These are phyloP conservation scores for Leishmania martiniquensis DNA, from an alignment of 208 protist genomes.

Conservation along the genomic window DNA sequence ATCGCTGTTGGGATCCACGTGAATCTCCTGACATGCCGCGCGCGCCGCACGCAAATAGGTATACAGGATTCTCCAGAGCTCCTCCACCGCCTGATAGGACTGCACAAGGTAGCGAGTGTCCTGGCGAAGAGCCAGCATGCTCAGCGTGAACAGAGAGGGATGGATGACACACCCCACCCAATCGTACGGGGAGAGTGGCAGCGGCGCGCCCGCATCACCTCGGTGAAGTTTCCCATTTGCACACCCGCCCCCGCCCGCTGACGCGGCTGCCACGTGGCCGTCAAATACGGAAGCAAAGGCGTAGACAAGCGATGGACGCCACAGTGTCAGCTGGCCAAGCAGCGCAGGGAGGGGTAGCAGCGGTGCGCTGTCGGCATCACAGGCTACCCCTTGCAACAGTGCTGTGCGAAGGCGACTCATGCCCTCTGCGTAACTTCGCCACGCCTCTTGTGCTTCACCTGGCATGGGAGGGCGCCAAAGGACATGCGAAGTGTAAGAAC, in stretches of 20 bases:
- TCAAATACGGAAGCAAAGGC: slow-evolving; percentile 12
- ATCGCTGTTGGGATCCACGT: not conserved
- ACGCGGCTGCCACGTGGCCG: slow-evolving; percentile 4
- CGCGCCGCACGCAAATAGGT: not conserved
- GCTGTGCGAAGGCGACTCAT: slow-evolving; percentile 14
- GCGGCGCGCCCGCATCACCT: not conserved
- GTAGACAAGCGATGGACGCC: slow-evolving; percentile 13
- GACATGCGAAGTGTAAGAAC: not conserved
- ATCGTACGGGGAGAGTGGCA: slow-evolving; percentile 13
- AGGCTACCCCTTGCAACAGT: slow-evolving; percentile 1
- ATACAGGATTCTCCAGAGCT: slow-evolving; percentile 21
- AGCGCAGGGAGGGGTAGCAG: not conserved
- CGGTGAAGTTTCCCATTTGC: not conserved
- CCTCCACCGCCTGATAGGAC: slow-evolving; percentile 28
- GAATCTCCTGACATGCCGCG: slow-evolving; percentile 7
- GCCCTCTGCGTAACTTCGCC: slow-evolving; percentile 11
- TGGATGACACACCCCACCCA: slow-evolving; percentile 3
- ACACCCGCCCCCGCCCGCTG: not conserved
- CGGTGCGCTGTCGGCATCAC: not conserved
- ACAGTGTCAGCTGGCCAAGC: slow-evolving; percentile 1
- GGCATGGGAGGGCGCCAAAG: slow-evolving; percentile 4
- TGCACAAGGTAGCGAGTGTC: slow-evolving; percentile 27
- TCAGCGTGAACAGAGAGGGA: slow-evolving; percentile 17
- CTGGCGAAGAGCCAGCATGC: slow-evolving; percentile 23
- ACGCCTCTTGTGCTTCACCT: slow-evolving; percentile 26